Conservation (phyloP, 257 asterid species). For the Jacaranda copaia region DNA sequence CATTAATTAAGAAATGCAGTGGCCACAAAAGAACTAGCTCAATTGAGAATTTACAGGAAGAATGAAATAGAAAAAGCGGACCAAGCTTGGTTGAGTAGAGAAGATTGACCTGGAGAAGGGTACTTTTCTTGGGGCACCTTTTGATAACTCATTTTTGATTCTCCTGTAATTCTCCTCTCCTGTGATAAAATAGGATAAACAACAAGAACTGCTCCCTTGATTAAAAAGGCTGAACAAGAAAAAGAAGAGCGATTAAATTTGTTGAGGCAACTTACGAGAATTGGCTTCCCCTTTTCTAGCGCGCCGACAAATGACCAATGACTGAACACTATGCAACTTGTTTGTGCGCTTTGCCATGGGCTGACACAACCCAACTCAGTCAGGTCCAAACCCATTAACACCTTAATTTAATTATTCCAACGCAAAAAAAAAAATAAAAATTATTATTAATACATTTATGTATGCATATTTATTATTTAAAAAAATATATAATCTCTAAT, state of each 20-base stretch:
- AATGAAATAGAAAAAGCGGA: neutral
- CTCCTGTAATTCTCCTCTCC: neutral
- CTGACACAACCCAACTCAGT: neutral
- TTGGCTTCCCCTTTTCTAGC: neutral
- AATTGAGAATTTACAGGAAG: neutral
- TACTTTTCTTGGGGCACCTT: slow-evolving; percentile 25
- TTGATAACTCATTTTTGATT: slow-evolving; percentile 40
- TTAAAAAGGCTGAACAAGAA: neutral
- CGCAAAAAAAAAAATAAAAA: no score
- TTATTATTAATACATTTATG: no score
- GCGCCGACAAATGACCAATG: neutral
- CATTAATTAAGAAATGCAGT: neutral
- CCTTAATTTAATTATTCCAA: neutral
- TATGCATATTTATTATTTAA: no score
- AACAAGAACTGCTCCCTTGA: no score
- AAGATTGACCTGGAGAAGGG: slow-evolving; percentile 44
- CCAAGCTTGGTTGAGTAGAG: neutral
- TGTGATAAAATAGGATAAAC: neutral
- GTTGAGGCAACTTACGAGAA: neutral
- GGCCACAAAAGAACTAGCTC: neutral
- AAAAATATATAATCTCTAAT: no score
- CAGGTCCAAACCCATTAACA: neutral
- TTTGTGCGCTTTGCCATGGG: neutral
- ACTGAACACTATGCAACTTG: neutral
- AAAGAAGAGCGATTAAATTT: neutral